Evolutionary conservation across 2,329 filamentous ascomycete species (phyloP).

Genomic region (Cordyceps fumosorosea): DNA sequence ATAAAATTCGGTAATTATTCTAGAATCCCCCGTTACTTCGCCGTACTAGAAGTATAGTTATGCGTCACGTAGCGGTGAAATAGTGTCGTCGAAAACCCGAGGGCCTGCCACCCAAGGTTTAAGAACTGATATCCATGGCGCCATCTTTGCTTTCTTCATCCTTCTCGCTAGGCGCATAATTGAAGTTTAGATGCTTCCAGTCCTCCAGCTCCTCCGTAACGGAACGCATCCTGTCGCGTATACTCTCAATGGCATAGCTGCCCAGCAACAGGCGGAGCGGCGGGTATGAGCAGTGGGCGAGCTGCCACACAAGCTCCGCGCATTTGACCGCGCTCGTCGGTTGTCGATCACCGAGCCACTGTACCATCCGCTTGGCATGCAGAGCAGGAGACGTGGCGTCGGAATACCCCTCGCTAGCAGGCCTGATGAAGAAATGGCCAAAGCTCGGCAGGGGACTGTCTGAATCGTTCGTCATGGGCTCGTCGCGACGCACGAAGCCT

Average conservation of each 20-base stretch:
- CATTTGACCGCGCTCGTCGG: conserved; percentile 90
- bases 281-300: conserved; percentile 91
- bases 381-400: conserved; percentile 73
- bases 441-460: conserved; percentile 65
- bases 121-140: conserved; percentile 10
- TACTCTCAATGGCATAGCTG: conserved; percentile 92
- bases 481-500: conserved; percentile 80
- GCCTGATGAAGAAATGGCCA: conserved; percentile 88
- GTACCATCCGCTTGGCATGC: conserved; percentile 84
- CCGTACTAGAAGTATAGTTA: too few species aligned
- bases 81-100: not conserved
- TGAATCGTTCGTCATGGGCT: conserved; percentile 47
- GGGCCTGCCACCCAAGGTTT: not conserved
- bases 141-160: conserved; percentile 8
- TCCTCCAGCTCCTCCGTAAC: conserved; percentile 94
- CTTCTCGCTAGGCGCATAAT: conserved; percentile 6
- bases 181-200: conserved; percentile 79
- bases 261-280: conserved; percentile 81
- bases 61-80: too few species aligned
- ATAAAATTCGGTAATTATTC: too few species aligned
- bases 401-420: conserved; percentile 74
- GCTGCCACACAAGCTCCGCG: conserved; percentile 87
- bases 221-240: conserved; percentile 78
- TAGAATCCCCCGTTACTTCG: too few species aligned
- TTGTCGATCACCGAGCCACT: conserved; percentile 90